Conservation (phyloP, 1,139 yeast genomes). For the Zygosaccharomyces sapae region DNA sequence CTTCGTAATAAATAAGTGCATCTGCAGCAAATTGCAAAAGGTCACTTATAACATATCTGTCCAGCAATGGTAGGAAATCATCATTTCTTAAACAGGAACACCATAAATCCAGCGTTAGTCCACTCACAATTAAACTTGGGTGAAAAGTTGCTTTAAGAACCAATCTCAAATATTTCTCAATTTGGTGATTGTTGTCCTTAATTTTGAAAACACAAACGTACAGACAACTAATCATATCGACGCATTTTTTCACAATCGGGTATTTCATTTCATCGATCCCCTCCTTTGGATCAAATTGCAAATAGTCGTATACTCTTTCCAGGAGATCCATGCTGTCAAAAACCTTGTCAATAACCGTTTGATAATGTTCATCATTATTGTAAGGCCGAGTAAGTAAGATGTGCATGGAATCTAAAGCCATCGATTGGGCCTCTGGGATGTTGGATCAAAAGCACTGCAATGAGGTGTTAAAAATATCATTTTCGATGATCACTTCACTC, state of each 20-base stretch:
- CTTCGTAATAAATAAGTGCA: conserved; percentile 69
- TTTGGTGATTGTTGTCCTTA: conserved; percentile 31
- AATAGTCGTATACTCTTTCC: conserved; percentile 57
- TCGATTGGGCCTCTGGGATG: conserved; percentile 63
- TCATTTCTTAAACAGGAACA: conserved; percentile 82
- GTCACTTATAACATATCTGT: conserved; percentile 53
- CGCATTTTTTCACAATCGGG: conserved; percentile 79
- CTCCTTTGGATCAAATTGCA: conserved; percentile 60
- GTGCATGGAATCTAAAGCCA: conserved; percentile 89
- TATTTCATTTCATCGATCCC: conserved; percentile 76
- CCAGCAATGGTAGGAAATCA: conserved; percentile 46
- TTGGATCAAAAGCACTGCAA: conserved; percentile 59
- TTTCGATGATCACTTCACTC: conserved; percentile 64
- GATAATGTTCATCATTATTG: conserved; percentile 65
- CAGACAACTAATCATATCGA: conserved; percentile 87
- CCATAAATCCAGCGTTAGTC: conserved; percentile 91
- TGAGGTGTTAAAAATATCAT: conserved; percentile 65
- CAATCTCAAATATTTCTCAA: conserved; percentile 57
- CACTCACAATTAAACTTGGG: conserved; percentile 84
- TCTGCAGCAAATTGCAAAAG: conserved; percentile 74
- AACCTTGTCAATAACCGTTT: conserved; percentile 72
- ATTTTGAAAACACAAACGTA: conserved; percentile 50
- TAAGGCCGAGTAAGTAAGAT: conserved; percentile 82
- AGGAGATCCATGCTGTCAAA: conserved; percentile 72
- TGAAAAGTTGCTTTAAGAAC: conserved; percentile 79